Evolutionary conservation across 2,329 filamentous ascomycete species (phyloP).

Genomic region (Pyricularia pennisetigena): DNA sequence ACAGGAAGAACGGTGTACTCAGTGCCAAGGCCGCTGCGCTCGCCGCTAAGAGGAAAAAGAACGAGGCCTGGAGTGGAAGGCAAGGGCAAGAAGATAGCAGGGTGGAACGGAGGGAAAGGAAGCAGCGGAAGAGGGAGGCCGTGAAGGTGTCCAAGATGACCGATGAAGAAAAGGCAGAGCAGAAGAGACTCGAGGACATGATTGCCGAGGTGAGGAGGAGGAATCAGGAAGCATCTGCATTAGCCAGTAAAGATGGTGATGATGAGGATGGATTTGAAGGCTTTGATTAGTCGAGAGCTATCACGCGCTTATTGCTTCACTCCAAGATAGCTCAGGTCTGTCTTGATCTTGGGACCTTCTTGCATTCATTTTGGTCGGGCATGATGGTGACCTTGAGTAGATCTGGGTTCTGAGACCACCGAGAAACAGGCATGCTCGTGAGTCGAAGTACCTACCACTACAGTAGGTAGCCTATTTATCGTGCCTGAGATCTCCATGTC

Average conservation of each 20-base stretch:
- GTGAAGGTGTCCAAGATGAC: slow-evolving; percentile 56
- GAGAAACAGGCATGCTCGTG: no score
- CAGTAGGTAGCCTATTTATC: no score
- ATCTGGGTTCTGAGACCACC: no score
- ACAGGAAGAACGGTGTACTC: slow-evolving; percentile 22
- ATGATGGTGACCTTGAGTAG: neutral
- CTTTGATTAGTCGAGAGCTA: slow-evolving; percentile 29
- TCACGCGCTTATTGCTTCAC: neutral
- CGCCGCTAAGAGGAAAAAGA: slow-evolving; percentile 42
- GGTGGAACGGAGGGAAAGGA: slow-evolving; percentile 24
- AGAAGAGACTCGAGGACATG: slow-evolving; percentile 53
- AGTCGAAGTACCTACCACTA: no score
- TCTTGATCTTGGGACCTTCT: neutral
- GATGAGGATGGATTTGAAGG: slow-evolving; percentile 51
- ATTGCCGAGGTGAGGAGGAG: slow-evolving; percentile 52
- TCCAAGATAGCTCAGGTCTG: neutral
- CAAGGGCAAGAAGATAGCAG: slow-evolving; percentile 55
- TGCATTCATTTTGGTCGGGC: neutral
- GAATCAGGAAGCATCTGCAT: slow-evolving; percentile 30
- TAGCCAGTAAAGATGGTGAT: slow-evolving; percentile 23
- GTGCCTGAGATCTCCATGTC: no score
- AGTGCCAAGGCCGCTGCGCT: slow-evolving; percentile 24
- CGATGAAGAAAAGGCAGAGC: slow-evolving; percentile 56
- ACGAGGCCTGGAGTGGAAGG: slow-evolving; percentile 66
- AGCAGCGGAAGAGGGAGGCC: slow-evolving; percentile 39